Base-by-base conservation (phyloP, 805 yeast species). In the Hanseniaspora singularis region DNA sequence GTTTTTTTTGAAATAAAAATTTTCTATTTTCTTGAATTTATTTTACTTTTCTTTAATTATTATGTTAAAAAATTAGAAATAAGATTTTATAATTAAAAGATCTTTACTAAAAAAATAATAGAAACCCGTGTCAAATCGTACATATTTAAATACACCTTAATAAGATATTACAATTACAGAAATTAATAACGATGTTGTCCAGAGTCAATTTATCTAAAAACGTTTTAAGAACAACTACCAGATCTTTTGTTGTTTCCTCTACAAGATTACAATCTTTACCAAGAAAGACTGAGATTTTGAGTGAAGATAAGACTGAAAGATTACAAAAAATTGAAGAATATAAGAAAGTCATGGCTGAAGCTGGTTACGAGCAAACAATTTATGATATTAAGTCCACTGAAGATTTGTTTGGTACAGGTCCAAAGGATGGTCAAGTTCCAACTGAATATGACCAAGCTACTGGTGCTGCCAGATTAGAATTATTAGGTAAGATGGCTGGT, bases 361-460 rank as follows among this genome's bases (percentile, higher is more conserved):
- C 38, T 19, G 46, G 40, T 26, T 36, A 45, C 15, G 24, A 15
- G 1, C 40, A 40, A 42, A 38, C 38, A 15, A 28, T 42, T 23
- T 50, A 38, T 31, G 40, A 39, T 34, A 36, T 39, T 45, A 49
- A 44, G 38, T 38, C 44, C 24, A 30, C 39, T 14, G 48, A 44
- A 16, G 48, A 44, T 12, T 76, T 89, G 65, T 76, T 87, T 56
- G 96, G 96, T 66, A 78, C 82, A 48, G 97, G 96, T 76, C 95
- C 95, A 54, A 67, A 71, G 55, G 73, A 75, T 56, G 94, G 89
- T 55, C 72, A 80, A 42, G 80, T 92, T 62, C 96, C 97, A 65
- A 78, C 95, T 51, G 95, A 88, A 66, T 64, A 84, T 55, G 96
- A 92, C 61, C 97, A 89, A 72, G 87, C 96, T 59, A 92, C 98